Percentiles rank a stretch among this genome's conserved stretches.
Evolutionary conservation across 2,329 filamentous ascomycete species (phyloP).

Genomic region (Alternaria sp.): DNA sequence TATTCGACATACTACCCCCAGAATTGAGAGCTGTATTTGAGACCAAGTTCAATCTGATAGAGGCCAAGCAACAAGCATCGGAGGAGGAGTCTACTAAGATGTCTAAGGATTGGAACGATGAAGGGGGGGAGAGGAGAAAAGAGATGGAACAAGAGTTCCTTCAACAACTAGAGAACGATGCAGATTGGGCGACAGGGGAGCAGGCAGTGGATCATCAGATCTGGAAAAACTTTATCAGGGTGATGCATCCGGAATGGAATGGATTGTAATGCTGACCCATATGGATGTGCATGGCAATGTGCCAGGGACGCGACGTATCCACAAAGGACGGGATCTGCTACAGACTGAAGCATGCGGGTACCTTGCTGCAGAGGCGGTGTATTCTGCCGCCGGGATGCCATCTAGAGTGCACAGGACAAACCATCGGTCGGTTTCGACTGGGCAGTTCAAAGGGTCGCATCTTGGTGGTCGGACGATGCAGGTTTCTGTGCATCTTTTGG

Average conservation of each 20-base stretch:
- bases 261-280: not conserved
- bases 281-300: not conserved
- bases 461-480: not conserved
- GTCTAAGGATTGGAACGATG: not conserved
- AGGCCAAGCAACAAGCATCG: not conserved
- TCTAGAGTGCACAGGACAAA: not conserved
- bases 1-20: not conserved
- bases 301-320: not conserved
- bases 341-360: not conserved
- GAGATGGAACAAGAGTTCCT: conserved; percentile 5
- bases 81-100: not conserved
- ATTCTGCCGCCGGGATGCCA: not conserved
- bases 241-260: not conserved
- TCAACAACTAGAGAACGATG: not conserved
- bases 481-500: not conserved
- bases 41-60: not conserved
- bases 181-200: not conserved
- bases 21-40: not conserved
- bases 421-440: not conserved
- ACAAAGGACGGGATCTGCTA: not conserved
- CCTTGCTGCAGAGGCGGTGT: not conserved
- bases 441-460: not conserved
- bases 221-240: not conserved
- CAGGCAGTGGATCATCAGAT: not conserved
- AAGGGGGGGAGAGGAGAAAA: not conserved